A percentile compares a stretch with the other conserved stretches of the same genome.
Evolutionary conservation across 306 rosid genomes (phyloP).

Genomic region (Dryas octopetala): DNA sequence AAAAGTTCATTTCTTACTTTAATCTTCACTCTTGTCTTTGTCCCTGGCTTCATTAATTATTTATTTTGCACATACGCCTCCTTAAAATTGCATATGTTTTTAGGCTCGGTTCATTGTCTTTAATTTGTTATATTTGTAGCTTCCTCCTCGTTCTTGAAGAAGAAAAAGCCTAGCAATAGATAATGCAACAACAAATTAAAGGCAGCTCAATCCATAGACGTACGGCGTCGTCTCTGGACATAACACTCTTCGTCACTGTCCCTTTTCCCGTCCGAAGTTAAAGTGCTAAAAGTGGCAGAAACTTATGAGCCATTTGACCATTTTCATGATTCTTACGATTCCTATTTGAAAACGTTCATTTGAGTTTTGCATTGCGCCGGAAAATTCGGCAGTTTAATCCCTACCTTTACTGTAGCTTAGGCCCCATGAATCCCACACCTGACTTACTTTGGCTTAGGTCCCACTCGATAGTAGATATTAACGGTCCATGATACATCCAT

Average conservation of each 20-base stretch:
- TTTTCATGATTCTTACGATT: neutral
- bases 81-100: neutral
- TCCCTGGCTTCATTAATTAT: neutral
- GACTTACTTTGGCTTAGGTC: neutral
- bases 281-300: neutral
- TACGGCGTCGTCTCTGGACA: constrained; percentile 18
- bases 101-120: neutral
- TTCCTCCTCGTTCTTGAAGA: neutral
- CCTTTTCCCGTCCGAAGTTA: neutral
- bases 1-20: neutral
- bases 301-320: no score
- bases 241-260: neutral
- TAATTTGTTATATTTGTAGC: neutral
- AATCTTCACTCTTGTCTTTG: neutral
- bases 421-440: neutral
- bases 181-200: neutral
- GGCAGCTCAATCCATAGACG: neutral
- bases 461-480: neutral
- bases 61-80: neutral
- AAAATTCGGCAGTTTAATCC: constrained; percentile 14
- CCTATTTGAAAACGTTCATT: no score
- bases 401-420: neutral
- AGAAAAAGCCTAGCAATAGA: neutral
- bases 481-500: neutral
- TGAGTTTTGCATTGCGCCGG: constrained; percentile 22